These are phyloP conservation scores for Calamus simplicifolius DNA, from an alignment of 176 grass and related monocot genomes.

Conservation along the genomic window DNA sequence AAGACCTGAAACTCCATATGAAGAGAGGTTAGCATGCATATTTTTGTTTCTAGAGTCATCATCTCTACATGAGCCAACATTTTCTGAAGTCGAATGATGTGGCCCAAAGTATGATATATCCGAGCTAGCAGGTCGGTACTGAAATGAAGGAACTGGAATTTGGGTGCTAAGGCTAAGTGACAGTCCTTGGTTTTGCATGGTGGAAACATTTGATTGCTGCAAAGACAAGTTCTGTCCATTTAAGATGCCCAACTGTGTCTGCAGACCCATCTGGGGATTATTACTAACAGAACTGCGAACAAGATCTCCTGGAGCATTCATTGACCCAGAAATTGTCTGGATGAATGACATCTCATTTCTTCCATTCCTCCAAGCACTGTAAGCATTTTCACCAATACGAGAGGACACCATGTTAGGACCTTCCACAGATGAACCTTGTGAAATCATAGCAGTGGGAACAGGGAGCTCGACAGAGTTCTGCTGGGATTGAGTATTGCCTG, in stretches of 20 bases:
- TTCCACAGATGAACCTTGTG: constrained; percentile 22
- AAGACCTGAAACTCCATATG: constrained; percentile 8
- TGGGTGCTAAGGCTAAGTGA: constrained; percentile 75
- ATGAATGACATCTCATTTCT: constrained; percentile 31
- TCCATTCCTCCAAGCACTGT: constrained; percentile 18
- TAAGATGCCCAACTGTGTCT: constrained; percentile 56
- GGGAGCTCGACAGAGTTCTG: constrained; percentile 32
- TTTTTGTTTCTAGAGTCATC: constrained; percentile 2
- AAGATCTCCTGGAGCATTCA: constrained; percentile 18
- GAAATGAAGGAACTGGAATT: constrained; percentile 63
- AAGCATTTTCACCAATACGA: constrained; percentile 11
- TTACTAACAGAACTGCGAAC: neutral
- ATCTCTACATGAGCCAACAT: constrained; percentile 1
- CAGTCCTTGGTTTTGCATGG: constrained; percentile 47
- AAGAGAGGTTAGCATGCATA: neutral
- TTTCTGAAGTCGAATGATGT: constrained; percentile 27
- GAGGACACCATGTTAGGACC: constrained; percentile 9
- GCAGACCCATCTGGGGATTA: constrained; percentile 27
- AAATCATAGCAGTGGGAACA: constrained; percentile 38
- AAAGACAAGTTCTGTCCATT: constrained; percentile 26
- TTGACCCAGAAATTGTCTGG: constrained; percentile 5
- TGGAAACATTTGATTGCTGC: constrained; percentile 16
- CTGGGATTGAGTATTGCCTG: constrained; percentile 24
- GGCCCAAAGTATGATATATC: constrained; percentile 28
- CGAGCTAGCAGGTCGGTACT: constrained; percentile 37